These are phyloP conservation scores for Colletotrichum plurivorum DNA, from an alignment of 2,329 filamentous ascomycete genomes.

Conservation along the genomic window DNA sequence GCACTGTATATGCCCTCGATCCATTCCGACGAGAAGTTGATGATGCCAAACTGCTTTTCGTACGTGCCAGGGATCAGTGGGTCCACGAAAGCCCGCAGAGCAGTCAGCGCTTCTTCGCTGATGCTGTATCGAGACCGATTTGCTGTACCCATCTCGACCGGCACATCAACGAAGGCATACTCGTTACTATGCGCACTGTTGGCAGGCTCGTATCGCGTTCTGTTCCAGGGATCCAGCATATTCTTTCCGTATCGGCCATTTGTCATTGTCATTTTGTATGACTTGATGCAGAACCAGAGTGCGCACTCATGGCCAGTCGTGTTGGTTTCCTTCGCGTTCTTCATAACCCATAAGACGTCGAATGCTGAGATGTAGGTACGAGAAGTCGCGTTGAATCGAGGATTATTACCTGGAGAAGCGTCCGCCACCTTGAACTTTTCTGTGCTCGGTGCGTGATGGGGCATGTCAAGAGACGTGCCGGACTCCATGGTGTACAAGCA, in stretches of 20 bases:
- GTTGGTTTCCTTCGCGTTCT: slow-evolving; percentile 41
- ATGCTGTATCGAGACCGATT: slow-evolving; percentile 49
- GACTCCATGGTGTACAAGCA: slow-evolving; percentile 50
- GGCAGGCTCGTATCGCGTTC: slow-evolving; percentile 45
- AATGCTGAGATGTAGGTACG: slow-evolving; percentile 53
- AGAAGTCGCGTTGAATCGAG: slow-evolving; percentile 39
- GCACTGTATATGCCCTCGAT: slow-evolving; percentile 54
- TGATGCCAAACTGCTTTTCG: slow-evolving; percentile 44
- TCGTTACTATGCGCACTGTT: slow-evolving; percentile 47
- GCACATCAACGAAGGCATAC: slow-evolving; percentile 51
- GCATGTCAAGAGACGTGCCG: slow-evolving; percentile 46
- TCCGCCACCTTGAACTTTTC: slow-evolving; percentile 48
- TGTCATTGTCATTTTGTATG: slow-evolving; percentile 47
- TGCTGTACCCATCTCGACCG: slow-evolving; percentile 45
- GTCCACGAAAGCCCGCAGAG: slow-evolving; percentile 51
- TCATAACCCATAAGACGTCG: slow-evolving; percentile 50
- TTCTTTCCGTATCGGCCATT: slow-evolving; percentile 48
- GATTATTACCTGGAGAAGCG: slow-evolving; percentile 38
- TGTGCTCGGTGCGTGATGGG: slow-evolving; percentile 40
- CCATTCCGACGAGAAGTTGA: slow-evolving; percentile 56
- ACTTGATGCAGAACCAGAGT: slow-evolving; percentile 55
- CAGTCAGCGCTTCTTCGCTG: slow-evolving; percentile 48
- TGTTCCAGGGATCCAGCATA: slow-evolving; percentile 47
- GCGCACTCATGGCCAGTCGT: slow-evolving; percentile 49
- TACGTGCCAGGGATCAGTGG: slow-evolving; percentile 50